Conservation (phyloP, 1,284 basidiomycete genomes). For the Tylopilus sp. region DNA sequence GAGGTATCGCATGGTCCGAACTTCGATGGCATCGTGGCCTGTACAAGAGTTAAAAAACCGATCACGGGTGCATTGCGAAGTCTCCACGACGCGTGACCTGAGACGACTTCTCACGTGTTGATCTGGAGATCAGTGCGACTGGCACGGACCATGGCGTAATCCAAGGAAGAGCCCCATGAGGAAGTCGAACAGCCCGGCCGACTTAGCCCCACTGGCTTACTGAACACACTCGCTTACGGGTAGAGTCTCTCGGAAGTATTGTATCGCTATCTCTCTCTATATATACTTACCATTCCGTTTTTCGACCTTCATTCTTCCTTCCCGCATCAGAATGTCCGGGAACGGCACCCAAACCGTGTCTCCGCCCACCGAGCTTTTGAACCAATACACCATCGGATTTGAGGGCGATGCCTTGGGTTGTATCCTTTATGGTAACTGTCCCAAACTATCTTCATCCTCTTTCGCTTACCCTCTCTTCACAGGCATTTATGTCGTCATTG, state of each 20-base stretch:
- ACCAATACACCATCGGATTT: neutral
- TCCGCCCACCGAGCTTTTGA: neutral
- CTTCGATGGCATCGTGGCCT: neutral
- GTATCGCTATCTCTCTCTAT: neutral
- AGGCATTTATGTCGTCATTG: constrained; percentile 35
- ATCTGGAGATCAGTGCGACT: neutral
- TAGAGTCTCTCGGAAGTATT: neutral
- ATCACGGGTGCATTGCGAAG: neutral
- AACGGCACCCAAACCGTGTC: neutral
- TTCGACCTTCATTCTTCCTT: neutral
- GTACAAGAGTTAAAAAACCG: neutral
- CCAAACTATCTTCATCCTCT: neutral
- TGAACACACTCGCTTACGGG: too few species aligned
- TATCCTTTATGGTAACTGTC: constrained; percentile 28
- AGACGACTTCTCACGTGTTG: neutral
- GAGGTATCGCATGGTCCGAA: neutral
- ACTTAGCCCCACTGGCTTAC: neutral
- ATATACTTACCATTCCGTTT: neutral
- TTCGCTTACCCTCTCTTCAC: neutral
- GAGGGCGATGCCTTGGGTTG: neutral
- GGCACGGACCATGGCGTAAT: neutral
- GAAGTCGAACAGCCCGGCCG: neutral
- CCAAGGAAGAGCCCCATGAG: neutral
- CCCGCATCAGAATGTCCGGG: neutral
- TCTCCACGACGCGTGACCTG: neutral